Conservation (phyloP, 2,329 filamentous ascomycete genomes). For the Tolypocladium nubicola region DNA sequence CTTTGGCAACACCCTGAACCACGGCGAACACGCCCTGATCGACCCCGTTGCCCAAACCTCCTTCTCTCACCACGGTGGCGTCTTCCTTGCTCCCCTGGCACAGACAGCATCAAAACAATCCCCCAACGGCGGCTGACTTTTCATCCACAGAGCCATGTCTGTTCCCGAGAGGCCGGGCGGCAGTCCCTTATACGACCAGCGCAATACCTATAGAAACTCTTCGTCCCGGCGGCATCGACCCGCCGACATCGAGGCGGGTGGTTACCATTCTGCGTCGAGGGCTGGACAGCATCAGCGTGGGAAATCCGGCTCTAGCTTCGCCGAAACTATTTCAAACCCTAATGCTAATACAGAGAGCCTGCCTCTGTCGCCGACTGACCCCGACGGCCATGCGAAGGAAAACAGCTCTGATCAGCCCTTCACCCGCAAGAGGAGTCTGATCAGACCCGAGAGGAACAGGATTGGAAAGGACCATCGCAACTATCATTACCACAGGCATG, state of each 20-base stretch:
- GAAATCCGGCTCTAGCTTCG: conserved; percentile 46
- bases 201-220: conserved; percentile 56
- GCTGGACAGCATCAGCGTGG: conserved; percentile 40
- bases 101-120: neutral
- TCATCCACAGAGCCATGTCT: conserved; percentile 40
- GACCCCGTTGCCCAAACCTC: neutral
- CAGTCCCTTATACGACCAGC: conserved; percentile 48
- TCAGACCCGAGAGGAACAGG: conserved; percentile 78
- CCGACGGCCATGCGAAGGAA: conserved; percentile 19
- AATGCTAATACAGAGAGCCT: conserved; percentile 45
- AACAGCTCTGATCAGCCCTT: conserved; percentile 24
- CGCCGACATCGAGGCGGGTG: conserved; percentile 60
- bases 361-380: conserved; percentile 38
- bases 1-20: neutral
- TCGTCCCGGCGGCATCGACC: conserved; percentile 54
- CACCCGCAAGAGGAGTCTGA: conserved; percentile 72
- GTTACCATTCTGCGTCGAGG: conserved; percentile 32
- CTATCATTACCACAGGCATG: conserved; percentile 92
- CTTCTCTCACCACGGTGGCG: neutral
- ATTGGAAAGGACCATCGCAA: conserved; percentile 85
- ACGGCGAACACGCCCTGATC: neutral
- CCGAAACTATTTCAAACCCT: conserved; percentile 45
- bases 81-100: neutral
- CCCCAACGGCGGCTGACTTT: conserved; percentile 9
- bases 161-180: conserved; percentile 55